Evolutionary conservation across 805 yeast species (phyloP).

Genomic region (Vanderwaltozyma tropicalis): DNA sequence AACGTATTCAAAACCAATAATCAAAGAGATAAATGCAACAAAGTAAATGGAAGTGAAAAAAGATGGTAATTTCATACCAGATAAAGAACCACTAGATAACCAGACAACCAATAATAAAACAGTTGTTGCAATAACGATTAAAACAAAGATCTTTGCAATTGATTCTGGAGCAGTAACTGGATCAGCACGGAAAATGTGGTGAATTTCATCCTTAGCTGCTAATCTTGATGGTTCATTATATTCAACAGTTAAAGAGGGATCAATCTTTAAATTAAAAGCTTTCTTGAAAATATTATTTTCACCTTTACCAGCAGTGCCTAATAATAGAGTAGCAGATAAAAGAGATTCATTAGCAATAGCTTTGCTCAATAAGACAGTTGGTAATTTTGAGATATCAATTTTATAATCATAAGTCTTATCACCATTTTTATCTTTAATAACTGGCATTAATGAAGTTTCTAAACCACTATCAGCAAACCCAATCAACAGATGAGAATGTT

Average conservation of each 20-base stretch:
- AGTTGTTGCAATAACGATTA: conserved; percentile 34
- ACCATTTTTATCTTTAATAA: conserved; percentile 11
- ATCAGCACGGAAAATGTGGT: conserved; percentile 48
- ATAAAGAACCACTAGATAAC: conserved; percentile 25
- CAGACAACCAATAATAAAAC: conserved; percentile 37
- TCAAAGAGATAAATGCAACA: conserved; percentile 17
- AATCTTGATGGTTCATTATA: conserved; percentile 19
- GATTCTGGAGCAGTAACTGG: conserved; percentile 42
- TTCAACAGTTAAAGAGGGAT: not conserved
- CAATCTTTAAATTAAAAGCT: conserved; percentile 12
- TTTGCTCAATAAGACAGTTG: conserved; percentile 15
- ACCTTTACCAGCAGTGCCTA: conserved; percentile 9
- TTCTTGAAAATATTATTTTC: conserved; percentile 11
- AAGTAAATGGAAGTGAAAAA: conserved; percentile 17
- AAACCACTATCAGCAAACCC: conserved; percentile 18
- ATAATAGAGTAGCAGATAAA: conserved; percentile 14
- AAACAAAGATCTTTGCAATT: conserved; percentile 43
- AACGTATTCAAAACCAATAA: conserved; percentile 23
- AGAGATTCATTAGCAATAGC: conserved; percentile 10
- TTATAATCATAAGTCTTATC: conserved; percentile 4
- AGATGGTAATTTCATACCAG: conserved; percentile 19
- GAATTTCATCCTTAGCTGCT: conserved; percentile 50
- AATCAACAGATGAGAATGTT: conserved; percentile 17
- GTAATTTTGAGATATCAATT: conserved; percentile 10
- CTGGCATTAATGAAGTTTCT: conserved; percentile 16